Base-by-base conservation (phyloP, 495 filamentous ascomycete species). In the Stereocaulon alpinum region DNA sequence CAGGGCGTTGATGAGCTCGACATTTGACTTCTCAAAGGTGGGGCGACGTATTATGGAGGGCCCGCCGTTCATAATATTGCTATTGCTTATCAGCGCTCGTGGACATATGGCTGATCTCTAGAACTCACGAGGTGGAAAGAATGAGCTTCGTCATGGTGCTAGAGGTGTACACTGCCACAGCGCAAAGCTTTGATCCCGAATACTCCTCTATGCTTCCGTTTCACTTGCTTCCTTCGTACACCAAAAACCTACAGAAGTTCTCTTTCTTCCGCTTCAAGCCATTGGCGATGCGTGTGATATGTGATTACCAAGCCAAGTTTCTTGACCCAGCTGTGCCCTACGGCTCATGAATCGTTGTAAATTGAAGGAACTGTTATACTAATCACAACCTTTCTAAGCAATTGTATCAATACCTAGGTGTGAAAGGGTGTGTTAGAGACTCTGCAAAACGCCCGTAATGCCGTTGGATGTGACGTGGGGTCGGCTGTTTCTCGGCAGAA, bases 1-100 rank as follows among this genome's bases (percentile, higher is more conserved):
- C 48, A 96, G 78, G n/a, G 88, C 87, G 68, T 86, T 87, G 61
- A 86, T 86, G 63, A 96, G 78, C 68, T 96, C 91, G 63, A 90
- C 80, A 70, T 94, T 95, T 48, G 89, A 93, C 68, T 88, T 87
- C 65, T 86, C 81, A 27, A 78, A 79, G 49, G 83, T 76, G 34
- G 84, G 81, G 59, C 85, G 88, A 40, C 88, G 83, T 63, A 95
- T 86, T 64, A 93, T 85, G 51, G 89, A 88, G 64, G 86, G 83
- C 41, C 86, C 84, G 61, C 79, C 83, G 58, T 80, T 81, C 75
- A 95, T 87, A 65, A 96, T 84, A 77, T 96, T 96, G 60, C 88
- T 93, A 71, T 52, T 60, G 58, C 52, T 62, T 11, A 55, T 67
- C 47, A 63, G 56, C 45, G 48, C 42, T 59, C 40, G 67, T 48